Evolutionary conservation across 345 rosid species (phyloP).

Genomic region (Corchorus capsularis): DNA sequence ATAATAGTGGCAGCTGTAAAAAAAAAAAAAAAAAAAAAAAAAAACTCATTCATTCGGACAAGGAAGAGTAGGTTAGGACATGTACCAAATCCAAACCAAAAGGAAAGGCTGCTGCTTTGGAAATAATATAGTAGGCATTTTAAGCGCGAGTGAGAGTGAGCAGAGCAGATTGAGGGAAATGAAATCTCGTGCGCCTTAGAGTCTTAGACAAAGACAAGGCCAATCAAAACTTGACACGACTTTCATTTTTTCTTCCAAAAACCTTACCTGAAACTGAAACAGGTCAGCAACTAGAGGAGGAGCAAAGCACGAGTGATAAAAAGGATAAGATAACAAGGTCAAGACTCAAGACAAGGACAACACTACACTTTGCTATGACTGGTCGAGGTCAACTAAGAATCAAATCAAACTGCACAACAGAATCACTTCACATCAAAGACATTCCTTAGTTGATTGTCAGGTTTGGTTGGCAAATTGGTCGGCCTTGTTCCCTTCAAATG

Average conservation of each 20-base stretch:
- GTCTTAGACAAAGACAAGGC: neutral
- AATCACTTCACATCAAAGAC: neutral
- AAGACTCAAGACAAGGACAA: neutral
- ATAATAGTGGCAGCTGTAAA: no score
- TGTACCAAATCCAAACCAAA: no score
- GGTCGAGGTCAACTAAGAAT: neutral
- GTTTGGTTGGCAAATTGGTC: neutral
- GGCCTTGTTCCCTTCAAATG: neutral
- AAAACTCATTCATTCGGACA: no score
- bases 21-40: no score
- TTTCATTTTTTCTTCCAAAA: no score
- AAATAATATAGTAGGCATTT: no score
- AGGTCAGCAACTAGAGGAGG: neutral
- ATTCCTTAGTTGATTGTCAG: conserved; percentile 13
- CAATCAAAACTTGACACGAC: neutral
- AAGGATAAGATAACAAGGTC: neutral
- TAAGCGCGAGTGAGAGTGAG: no score
- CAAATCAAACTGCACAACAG: neutral
- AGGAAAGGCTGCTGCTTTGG: neutral
- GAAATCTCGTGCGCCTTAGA: neutral
- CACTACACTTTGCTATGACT: neutral
- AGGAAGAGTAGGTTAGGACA: no score
- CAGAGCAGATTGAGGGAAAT: no score
- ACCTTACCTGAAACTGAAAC: neutral
- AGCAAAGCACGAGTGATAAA: neutral